These are phyloP conservation scores for fission yeast (Schizosaccharomyces pombe) DNA, from an alignment of 805 yeast species.

Conservation along the genomic window DNA sequence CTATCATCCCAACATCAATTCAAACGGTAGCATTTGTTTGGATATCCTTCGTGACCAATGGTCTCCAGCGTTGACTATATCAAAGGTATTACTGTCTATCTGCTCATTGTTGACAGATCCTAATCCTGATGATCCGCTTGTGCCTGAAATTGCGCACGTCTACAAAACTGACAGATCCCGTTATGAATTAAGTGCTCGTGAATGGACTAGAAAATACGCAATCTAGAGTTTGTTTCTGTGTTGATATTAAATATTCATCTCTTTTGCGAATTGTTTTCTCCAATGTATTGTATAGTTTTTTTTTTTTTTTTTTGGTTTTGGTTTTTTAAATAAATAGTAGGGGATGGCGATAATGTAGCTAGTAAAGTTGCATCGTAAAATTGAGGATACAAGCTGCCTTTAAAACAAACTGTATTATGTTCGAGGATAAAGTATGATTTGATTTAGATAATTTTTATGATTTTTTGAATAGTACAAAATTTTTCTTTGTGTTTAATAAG, in stretches of 20 bases:
- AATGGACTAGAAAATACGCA: conserved; percentile 97
- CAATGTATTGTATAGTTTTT: too few species aligned
- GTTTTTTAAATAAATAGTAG: too few species aligned
- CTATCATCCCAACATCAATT: conserved; percentile 91
- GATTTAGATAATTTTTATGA: too few species aligned
- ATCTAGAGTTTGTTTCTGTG: conserved; percentile 23
- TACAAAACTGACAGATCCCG: conserved; percentile 84
- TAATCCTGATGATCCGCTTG: conserved; percentile 95
- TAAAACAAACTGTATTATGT: too few species aligned
- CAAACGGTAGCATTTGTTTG: conserved; percentile 85
- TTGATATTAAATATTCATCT: neutral
- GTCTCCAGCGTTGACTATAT: conserved; percentile 95
- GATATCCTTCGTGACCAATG: conserved; percentile 95
- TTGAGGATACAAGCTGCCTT: too few species aligned
- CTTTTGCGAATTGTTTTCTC: neutral
- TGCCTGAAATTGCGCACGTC: conserved; percentile 91
- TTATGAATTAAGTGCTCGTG: conserved; percentile 90
- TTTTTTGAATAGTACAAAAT: too few species aligned
- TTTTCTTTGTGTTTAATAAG: too few species aligned
- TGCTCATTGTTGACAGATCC: conserved; percentile 44
- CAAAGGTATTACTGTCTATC: conserved; percentile 81
- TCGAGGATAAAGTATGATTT: too few species aligned
- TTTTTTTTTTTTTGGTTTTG: too few species aligned
- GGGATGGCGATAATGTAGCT: too few species aligned
- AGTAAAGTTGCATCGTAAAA: too few species aligned